phyloP scores from a whole-genome alignment of 208 protist species.

The Trypanosoma scelopori region DNA sequence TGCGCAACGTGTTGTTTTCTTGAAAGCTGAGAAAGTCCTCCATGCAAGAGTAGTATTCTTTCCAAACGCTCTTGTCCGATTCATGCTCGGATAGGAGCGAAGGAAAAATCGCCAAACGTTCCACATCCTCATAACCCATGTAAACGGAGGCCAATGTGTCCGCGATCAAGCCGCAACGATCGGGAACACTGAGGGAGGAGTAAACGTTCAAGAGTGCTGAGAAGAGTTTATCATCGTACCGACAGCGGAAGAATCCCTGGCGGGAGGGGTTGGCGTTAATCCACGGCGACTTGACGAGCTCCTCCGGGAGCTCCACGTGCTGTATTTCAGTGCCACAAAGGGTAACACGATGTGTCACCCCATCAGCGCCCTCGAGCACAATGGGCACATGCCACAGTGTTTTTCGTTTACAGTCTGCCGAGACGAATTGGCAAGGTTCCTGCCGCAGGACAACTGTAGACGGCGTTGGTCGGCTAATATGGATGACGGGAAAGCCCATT shows the following conservation, averaged over 20 bases:
- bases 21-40: slow-evolving; percentile 38
- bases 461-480: slow-evolving; percentile 39
- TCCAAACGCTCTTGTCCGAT: slow-evolving; percentile 50
- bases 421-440: slow-evolving; percentile 66
- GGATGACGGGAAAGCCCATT: slow-evolving; percentile 93
- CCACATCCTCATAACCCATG: slow-evolving; percentile 74
- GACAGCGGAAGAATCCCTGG: slow-evolving; percentile 85
- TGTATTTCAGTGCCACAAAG: slow-evolving; percentile 45
- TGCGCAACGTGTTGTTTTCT: slow-evolving; percentile 34
- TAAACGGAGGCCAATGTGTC: slow-evolving; percentile 71
- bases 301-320: slow-evolving; percentile 46
- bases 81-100: slow-evolving; percentile 45
- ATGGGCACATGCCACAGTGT: slow-evolving; percentile 71
- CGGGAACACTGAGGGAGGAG: slow-evolving; percentile 35
- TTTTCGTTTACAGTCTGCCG: slow-evolving; percentile 22
- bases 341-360: slow-evolving; percentile 35
- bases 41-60: slow-evolving; percentile 48
- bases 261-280: slow-evolving; percentile 75
- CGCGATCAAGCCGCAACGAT: slow-evolving; percentile 66
- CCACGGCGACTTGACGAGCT: slow-evolving; percentile 32
- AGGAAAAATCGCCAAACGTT: slow-evolving; percentile 42
- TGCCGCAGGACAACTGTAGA: slow-evolving; percentile 50
- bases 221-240: slow-evolving; percentile 74
- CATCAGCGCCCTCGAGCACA: slow-evolving; percentile 47
- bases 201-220: slow-evolving; percentile 48